Base-by-base conservation (phyloP, 2,329 filamentous ascomycete genomes). In the Colletotrichum tamarilloi region DNA sequence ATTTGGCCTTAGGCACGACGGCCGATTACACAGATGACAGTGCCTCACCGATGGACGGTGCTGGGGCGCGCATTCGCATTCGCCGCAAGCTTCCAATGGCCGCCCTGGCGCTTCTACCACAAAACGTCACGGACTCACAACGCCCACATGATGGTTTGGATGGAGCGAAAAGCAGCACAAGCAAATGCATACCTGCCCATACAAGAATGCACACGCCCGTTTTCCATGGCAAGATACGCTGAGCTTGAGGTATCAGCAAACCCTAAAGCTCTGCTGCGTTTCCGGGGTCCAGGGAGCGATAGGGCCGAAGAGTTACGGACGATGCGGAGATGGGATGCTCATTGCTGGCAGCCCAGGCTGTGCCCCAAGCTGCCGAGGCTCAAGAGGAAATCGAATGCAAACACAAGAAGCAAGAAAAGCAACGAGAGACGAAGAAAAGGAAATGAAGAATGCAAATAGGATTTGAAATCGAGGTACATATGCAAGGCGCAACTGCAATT, bases 251-350 rank as follows among this genome's bases (percentile, higher is more conserved):
- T 55, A 64, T 35, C 28, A n/a, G 53, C 38, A 42, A 42, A 19
- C 38, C 38, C 16, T 42, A 42, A 42, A 30, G 62, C 35, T 55
- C 26, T n/a, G 19, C 42, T 22, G 28, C 62, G 28, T 26, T 32
- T 32, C 62, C n/a, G 46, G 62, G 46, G 46, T 55, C 62, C 62
- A 38, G 32, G 19, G 30, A 49, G 52, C 30, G 53, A 35, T 32
- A 38, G 16, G 49, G 35, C 24, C n/a, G n/a, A 49, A 28, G 49
- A 64, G 14, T 38, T 55, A 35, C 49, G 62, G 62, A 55, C 62
- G 62, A 64, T 64, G 35, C 62, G 32, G n/a, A 64, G n/a, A 64
- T 55, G 30, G 19, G 62, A 64, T 19, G 49, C 60, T 42, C 38
- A 42, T 42, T 42, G 16, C 42, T 49, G 42, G 42, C 42, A 35